Base-by-base conservation (phyloP, 2,329 filamentous ascomycete genomes). In the Penicillium paneum region DNA sequence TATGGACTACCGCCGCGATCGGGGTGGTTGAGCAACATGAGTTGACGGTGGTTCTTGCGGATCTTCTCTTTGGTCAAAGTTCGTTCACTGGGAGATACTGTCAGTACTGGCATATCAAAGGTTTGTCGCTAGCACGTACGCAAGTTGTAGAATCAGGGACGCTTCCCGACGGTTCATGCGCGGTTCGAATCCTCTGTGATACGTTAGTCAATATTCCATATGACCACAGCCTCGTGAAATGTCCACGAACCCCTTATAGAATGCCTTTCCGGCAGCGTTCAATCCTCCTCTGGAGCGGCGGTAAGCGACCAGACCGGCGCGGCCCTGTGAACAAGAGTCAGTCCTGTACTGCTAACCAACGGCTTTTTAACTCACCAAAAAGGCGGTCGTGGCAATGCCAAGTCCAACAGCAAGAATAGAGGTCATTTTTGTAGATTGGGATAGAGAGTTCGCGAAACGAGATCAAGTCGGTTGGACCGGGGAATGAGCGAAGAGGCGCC, bases 1-100 rank as follows among this genome's bases (percentile, higher is more conserved):
- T 97, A 99, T 8, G 94, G 94, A 71, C 91, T 97, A 36, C 94
- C 94, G 62, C 94, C 94, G 70, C 94, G 89, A 81, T 99, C 94
- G 60, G 94, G 94, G 75, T 99, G 94, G 81, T 99, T 99, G 62
- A 96, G 81, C 53, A 99, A 85, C 93, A 99, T 99, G 63, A 97
- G 85, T 51, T 87, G 91, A 61, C 94, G 88, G 77, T 99, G 94
- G 65, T 92, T 91, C 78, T 97, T 97, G 71, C 94, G 90, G 67
- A 99, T 81, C 71, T 96, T 94, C 43, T 97, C 93, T 76, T 95
- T 96, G 55, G 87, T 94, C 58, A 97, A 72, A 65, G 86, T 85
- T 59, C 91, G 85, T 77, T 99, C 94, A 61, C 92, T 97, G 6
- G n/a, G 17, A 12, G 12, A 28, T 36, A 2, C 11, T 28, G 46